A percentile compares a stretch with the other conserved stretches of the same genome.
phyloP scores from a whole-genome alignment of 2,329 filamentous ascomycete species.

The Sporothrix phasma region DNA sequence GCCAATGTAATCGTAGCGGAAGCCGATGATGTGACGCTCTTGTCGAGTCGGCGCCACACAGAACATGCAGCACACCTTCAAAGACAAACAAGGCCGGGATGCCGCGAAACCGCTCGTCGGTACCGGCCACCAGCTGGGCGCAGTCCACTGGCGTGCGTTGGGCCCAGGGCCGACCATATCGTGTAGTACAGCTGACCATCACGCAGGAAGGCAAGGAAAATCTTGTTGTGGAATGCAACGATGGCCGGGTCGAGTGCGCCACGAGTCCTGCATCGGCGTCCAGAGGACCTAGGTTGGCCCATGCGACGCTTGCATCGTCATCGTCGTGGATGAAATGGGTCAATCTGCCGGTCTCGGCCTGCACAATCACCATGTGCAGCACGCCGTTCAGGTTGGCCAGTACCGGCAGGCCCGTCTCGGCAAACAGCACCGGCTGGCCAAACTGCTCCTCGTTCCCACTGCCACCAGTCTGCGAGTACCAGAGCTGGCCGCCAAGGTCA shows the following conservation, averaged over 20 bases:
- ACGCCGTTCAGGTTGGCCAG: conserved; percentile 27
- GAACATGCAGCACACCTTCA: conserved; percentile 25
- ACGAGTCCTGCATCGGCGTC: conserved; percentile 20
- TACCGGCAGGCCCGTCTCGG: conserved; percentile 25
- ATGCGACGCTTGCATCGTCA: conserved; percentile 20
- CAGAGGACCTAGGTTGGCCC: conserved; percentile 22
- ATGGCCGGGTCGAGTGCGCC: conserved; percentile 24
- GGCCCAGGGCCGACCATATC: conserved; percentile 21
- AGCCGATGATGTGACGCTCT: conserved; percentile 24
- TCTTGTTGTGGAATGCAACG: conserved; percentile 28
- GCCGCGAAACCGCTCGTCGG: conserved; percentile 22
- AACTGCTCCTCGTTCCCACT: conserved; percentile 23
- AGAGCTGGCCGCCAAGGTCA: conserved; percentile 25
- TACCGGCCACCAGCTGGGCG: conserved; percentile 14
- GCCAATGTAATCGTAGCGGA: conserved; percentile 24
- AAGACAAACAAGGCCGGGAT: conserved; percentile 28
- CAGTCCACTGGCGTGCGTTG: conserved; percentile 17
- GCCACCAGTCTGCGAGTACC: conserved; percentile 25
- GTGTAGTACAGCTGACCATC: conserved; percentile 24
- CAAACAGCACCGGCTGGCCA: conserved; percentile 22
- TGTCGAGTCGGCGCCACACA: conserved; percentile 24
- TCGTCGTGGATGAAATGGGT: conserved; percentile 27
- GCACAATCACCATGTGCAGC: conserved; percentile 27
- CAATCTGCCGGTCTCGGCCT: conserved; percentile 23
- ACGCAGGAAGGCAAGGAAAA: conserved; percentile 26